Base-by-base conservation (phyloP, 345 rosid genomes). In the Eucalyptus microcorys region DNA sequence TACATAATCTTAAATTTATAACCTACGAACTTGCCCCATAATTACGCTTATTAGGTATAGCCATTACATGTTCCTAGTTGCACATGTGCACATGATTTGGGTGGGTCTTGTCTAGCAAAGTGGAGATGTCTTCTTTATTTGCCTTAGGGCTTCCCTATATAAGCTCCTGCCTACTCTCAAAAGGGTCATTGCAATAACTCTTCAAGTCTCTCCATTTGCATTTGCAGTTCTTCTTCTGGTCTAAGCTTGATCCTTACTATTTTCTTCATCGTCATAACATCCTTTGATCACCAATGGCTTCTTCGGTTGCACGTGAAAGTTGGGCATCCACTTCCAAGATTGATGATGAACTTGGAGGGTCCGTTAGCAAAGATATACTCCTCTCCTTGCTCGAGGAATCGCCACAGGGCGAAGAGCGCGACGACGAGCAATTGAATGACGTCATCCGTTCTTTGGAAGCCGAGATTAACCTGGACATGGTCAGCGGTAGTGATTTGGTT, bases 371-470 rank as follows among this genome's bases (percentile, higher is more conserved):
- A 85, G 90, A 88, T 42, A 64, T 92, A 47, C 90, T 94, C 89
- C 90, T 83, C 89, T 92, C 93, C n/a, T 59, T 93, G 48, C 91
- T 92, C 27, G 92, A 92, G 86, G 95, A 93, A 50, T 76, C 16
- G 47, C 80, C 92, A 6, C 88, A 88, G 19, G 55, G 88, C 27
- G 95, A 93, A 45, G 93, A 90, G 15, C 88, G 85, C 50, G 93
- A 91, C n/a, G 93, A 92, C 34, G 94, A 93, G 87, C 92, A 90
- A 84, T 15, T 94, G 76, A 90, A 93, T 43, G 81, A 92, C 24
- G 91, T 93, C 48, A 95, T 95, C 66, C 92, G 90, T 71, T 94
- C 96, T 14, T 86, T 94, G 42, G 95, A 93, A 88, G 94, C 93
- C 17, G 96, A 93, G 93, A 92, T 94, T 88, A 90, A 92, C 88